Percentiles rank a stretch among this genome's conserved stretches.
Evolutionary conservation across 805 yeast species (phyloP).

Genomic region (Barnettozyma sp.): DNA sequence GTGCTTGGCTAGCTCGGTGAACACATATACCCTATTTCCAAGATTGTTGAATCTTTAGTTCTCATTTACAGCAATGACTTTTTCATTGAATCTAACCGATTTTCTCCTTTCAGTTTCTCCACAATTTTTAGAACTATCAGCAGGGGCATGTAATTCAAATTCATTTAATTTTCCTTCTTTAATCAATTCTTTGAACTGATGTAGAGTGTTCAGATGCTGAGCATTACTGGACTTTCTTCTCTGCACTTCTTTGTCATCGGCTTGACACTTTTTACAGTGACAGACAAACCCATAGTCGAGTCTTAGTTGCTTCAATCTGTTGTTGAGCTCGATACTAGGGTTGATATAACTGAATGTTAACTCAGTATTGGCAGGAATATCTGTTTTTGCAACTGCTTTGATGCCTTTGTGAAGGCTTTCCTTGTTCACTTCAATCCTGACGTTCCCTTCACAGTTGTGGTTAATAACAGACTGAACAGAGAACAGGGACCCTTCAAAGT

Average conservation of each 20-base stretch:
- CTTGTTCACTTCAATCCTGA: constrained; percentile 39
- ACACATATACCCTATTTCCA: no score
- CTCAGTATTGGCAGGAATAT: constrained; percentile 59
- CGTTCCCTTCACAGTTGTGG: constrained; percentile 72
- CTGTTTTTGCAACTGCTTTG: constrained; percentile 51
- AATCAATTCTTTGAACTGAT: constrained; percentile 43
- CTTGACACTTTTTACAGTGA: constrained; percentile 56
- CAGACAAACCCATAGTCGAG: constrained; percentile 80
- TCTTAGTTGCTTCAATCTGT: constrained; percentile 58
- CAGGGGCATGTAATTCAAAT: constrained; percentile 43
- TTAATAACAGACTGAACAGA: constrained; percentile 63
- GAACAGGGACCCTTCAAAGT: constrained; percentile 56
- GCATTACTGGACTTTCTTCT: constrained; percentile 38
- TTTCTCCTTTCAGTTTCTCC: constrained; percentile 43
- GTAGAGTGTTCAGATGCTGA: constrained; percentile 11
- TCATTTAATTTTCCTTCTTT: constrained; percentile 33
- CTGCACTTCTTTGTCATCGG: constrained; percentile 40
- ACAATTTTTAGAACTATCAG: constrained; percentile 13
- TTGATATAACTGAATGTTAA: constrained; percentile 64
- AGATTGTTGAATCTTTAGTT: constrained; percentile 11
- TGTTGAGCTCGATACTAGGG: constrained; percentile 52
- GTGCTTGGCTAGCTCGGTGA: no score
- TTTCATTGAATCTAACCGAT: constrained; percentile 59
- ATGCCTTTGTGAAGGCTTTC: constrained; percentile 43
- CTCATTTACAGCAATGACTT: constrained; percentile 46